Conservation (phyloP, 164 flowering plant genomes). For the Santalum album region DNA sequence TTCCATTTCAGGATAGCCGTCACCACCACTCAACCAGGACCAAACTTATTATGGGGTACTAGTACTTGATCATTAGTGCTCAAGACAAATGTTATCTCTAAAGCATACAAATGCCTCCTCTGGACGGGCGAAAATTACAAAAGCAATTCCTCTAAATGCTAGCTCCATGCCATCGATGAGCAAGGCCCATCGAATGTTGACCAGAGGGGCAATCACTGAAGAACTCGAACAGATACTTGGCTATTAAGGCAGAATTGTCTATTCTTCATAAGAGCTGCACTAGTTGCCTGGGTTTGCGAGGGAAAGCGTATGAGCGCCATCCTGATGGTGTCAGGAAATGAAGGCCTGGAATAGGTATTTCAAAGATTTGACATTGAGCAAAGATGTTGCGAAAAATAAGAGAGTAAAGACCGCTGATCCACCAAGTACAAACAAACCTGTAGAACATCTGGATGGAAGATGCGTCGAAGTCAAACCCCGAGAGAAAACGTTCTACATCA, state of each 20-base stretch:
- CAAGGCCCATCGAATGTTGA: too few relatives aligned
- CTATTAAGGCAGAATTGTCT: slow-evolving; percentile 51
- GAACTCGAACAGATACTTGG: slow-evolving; percentile 47
- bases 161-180: too few relatives aligned
- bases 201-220: slow-evolving; percentile 27
- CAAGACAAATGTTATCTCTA: too few relatives aligned
- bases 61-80: too few relatives aligned
- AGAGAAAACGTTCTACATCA: slow-evolving; percentile 64
- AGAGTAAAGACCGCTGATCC: background rate
- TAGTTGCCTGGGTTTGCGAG: slow-evolving; percentile 49
- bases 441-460: slow-evolving; percentile 23
- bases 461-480: slow-evolving; percentile 46
- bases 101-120: too few relatives aligned
- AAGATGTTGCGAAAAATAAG: background rate
- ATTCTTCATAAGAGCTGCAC: slow-evolving; percentile 48
- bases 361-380: background rate
- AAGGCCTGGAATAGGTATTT: slow-evolving; percentile 26
- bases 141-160: too few relatives aligned
- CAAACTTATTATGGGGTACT: too few relatives aligned
- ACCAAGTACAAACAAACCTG: slow-evolving; percentile 30
- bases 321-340: slow-evolving; percentile 20
- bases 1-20: too few relatives aligned
- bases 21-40: too few relatives aligned
- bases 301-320: slow-evolving; percentile 50
- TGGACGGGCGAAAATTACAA: too few relatives aligned